Evolutionary conservation across 208 protist genomes (phyloP).

Genomic region (Sergeia podlipaevii): DNA sequence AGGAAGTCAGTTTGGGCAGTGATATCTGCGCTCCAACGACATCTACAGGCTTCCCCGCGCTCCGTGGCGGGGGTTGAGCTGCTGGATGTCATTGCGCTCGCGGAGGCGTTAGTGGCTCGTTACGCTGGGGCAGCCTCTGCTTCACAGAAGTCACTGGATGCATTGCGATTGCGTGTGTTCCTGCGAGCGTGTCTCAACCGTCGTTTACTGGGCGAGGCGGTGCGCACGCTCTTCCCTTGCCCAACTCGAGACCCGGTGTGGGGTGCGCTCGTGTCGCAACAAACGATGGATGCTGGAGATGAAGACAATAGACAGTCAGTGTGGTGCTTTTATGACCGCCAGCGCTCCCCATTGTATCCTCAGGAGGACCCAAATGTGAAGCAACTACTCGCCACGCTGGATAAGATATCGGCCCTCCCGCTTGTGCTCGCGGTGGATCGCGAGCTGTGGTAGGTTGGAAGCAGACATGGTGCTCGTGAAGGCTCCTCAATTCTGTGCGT

Average conservation of each 20-base stretch:
- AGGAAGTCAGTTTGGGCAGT: slow-evolving; percentile 39
- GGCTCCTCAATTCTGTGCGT: too few relatives aligned
- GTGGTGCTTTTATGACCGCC: slow-evolving; percentile 34
- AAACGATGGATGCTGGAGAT: slow-evolving; percentile 8
- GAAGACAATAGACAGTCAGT: slow-evolving; percentile 16
- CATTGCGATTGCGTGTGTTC: slow-evolving; percentile 36
- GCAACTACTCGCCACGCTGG: slow-evolving; percentile 25
- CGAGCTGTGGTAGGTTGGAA: slow-evolving; percentile 33
- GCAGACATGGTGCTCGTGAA: too few relatives aligned
- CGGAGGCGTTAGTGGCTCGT: slow-evolving; percentile 10
- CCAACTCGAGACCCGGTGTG: slow-evolving; percentile 8
- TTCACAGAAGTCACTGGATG: slow-evolving; percentile 26
- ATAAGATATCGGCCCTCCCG: slow-evolving; percentile 30
- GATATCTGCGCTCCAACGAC: slow-evolving; percentile 19
- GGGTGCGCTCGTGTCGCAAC: slow-evolving; percentile 6
- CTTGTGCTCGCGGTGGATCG: slow-evolving; percentile 36
- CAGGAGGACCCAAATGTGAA: slow-evolving; percentile 11
- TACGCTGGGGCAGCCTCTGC: slow-evolving; percentile 10
- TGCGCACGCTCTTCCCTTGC: slow-evolving; percentile 28
- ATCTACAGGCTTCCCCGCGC: slow-evolving; percentile 22
- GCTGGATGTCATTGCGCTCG: slow-evolving; percentile 29
- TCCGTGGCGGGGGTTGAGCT: slow-evolving; percentile 34
- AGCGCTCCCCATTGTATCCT: slow-evolving; percentile 22
- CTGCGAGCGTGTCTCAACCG: slow-evolving; percentile 47
- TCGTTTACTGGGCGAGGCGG: slow-evolving; percentile 23